These are phyloP conservation scores for Royoungia palumana DNA, from an alignment of 768 basidiomycete genomes.

Conservation along the genomic window DNA sequence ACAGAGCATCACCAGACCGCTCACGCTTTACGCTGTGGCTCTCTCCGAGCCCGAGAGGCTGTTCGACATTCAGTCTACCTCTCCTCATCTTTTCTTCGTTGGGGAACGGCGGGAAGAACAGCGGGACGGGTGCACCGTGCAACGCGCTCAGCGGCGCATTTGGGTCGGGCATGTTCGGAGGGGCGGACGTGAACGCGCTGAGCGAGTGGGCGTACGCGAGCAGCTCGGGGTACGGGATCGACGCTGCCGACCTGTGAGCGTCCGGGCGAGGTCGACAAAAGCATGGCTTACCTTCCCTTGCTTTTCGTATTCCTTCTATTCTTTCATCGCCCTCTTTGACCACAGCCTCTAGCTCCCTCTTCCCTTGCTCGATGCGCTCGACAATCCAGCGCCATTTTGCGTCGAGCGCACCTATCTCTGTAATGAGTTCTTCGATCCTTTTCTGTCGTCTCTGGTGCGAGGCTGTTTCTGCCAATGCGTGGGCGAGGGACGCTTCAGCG, in stretches of 20 bases:
- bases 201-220: constrained; percentile 83
- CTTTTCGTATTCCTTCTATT: constrained; percentile 64
- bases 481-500: constrained; percentile 63
- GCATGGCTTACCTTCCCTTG: constrained; percentile 56
- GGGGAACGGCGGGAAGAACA: constrained; percentile 89
- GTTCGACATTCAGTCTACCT: constrained; percentile 75
- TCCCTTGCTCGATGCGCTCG: constrained; percentile 59
- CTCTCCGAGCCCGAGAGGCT: constrained; percentile 77
- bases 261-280: neutral
- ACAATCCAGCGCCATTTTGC: constrained; percentile 67
- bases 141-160: constrained; percentile 39
- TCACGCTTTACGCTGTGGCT: constrained; percentile 77
- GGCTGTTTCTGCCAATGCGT: constrained; percentile 61
- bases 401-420: constrained; percentile 68
- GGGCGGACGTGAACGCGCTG: constrained; percentile 83
- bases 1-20: constrained; percentile 20
- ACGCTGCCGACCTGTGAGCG: constrained; percentile 39
- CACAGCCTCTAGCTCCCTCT: constrained; percentile 63
- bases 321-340: constrained; percentile 76
- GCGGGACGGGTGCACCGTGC: constrained; percentile 69
- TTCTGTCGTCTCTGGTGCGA: constrained; percentile 75
- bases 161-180: constrained; percentile 82
- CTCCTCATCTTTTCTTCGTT: constrained; percentile 90
- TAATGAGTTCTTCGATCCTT: constrained; percentile 65
- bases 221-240: constrained; percentile 80